A percentile compares a stretch with the other conserved stretches of the same genome.
Evolutionary conservation across 2,329 filamentous ascomycete genomes (phyloP).

Genomic region (Xylariaceae sp.): DNA sequence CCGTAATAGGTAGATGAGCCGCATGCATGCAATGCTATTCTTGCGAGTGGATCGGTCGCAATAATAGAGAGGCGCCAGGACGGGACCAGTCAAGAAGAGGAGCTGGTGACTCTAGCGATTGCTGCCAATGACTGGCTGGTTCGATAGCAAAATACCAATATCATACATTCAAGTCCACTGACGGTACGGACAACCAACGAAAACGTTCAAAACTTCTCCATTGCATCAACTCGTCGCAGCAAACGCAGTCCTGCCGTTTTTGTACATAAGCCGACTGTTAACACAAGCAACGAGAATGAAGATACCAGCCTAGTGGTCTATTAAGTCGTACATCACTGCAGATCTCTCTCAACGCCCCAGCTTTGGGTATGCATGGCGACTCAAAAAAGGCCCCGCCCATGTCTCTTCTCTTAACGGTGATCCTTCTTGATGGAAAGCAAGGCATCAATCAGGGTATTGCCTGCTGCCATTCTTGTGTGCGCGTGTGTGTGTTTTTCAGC

Average conservation of each 20-base stretch:
- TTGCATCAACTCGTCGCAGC: not conserved
- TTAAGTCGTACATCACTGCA: constrained; percentile 15
- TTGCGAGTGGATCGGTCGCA: no score
- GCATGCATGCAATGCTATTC: no score
- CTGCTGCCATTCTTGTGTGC: constrained; percentile 14
- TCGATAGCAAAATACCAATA: no score
- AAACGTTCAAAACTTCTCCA: not conserved
- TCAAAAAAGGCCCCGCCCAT: not conserved
- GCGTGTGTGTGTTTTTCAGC: constrained; percentile 11
- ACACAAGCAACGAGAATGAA: constrained; percentile 7
- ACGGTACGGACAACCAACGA: not conserved
- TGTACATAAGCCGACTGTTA: constrained; percentile 6
- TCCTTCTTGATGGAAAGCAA: constrained; percentile 15
- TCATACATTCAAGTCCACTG: not conserved
- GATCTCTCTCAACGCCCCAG: constrained; percentile 7
- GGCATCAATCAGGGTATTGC: constrained; percentile 24
- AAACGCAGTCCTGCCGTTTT: not conserved
- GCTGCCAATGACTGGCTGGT: no score
- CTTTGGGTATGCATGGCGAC: constrained; percentile 6
- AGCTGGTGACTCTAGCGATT: no score
- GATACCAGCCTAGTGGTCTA: constrained; percentile 17
- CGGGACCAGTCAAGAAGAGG: no score
- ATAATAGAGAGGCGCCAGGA: no score
- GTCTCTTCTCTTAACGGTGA: constrained; percentile 1
- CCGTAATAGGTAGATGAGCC: no score